A percentile compares a stretch with the other conserved stretches of the same genome.
These are phyloP conservation scores for Luvunga scandens DNA, from an alignment of 345 rosid species.

Conservation along the genomic window DNA sequence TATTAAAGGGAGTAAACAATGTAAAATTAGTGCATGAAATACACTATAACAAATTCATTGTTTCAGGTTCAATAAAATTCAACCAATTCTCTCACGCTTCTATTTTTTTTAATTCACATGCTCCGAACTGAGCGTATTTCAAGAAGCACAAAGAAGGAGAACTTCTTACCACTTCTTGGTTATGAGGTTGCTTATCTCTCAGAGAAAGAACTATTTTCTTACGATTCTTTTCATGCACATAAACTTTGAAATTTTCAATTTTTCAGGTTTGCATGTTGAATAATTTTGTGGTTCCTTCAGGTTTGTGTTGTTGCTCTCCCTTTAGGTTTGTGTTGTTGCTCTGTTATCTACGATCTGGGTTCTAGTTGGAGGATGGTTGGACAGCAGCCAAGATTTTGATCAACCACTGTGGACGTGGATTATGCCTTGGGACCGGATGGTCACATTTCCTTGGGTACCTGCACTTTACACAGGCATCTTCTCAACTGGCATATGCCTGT, in stretches of 20 bases:
- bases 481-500: constrained; percentile 26
- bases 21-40: no score
- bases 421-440: constrained; percentile 17
- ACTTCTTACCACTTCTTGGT: constrained; percentile 25
- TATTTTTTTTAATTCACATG: no score
- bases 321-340: constrained; percentile 26
- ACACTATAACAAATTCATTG: no score
- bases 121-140: constrained; percentile 28
- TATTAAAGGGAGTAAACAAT: no score
- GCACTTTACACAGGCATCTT: constrained; percentile 26
- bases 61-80: no score
- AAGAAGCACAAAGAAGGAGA: constrained; percentile 21
- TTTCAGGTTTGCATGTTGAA: not conserved
- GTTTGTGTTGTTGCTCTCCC: constrained; percentile 27
- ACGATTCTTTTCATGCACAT: not conserved
- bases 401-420: constrained; percentile 13
- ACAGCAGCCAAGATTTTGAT: constrained; percentile 5
- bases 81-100: no score
- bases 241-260: not conserved
- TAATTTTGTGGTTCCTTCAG: not conserved
- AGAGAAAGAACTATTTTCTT: not conserved
- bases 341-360: constrained; percentile 23
- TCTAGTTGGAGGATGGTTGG: constrained; percentile 19
- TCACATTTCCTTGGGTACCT: constrained; percentile 26
- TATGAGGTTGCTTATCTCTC: constrained; percentile 14